These are phyloP conservation scores for Boletus barrowsii DNA, from an alignment of 768 basidiomycete genomes.

Conservation along the genomic window DNA sequence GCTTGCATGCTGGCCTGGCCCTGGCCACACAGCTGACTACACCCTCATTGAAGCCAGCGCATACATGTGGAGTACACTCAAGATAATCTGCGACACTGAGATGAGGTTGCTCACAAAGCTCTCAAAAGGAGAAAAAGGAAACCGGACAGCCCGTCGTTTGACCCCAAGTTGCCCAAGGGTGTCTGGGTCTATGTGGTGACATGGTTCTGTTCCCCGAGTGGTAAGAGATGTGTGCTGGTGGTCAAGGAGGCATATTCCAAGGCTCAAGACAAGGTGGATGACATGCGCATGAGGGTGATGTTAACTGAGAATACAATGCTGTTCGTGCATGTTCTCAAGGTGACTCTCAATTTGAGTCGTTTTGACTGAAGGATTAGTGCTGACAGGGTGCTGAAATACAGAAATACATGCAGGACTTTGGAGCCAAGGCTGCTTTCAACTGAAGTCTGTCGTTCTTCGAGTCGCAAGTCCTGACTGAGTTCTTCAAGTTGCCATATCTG, in stretches of 20 bases:
- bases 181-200: conserved; percentile 90
- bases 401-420: conserved; percentile 81
- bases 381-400: conserved; percentile 28
- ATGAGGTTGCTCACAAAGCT: conserved; percentile 72
- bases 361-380: neutral
- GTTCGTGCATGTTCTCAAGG: conserved; percentile 92
- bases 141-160: conserved; percentile 51
- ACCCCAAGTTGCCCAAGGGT: conserved; percentile 81
- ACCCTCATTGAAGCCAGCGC: conserved; percentile 65
- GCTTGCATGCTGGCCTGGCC: conserved; percentile 80
- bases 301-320: conserved; percentile 80
- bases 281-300: conserved; percentile 67
- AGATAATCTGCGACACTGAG: conserved; percentile 89
- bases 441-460: conserved; percentile 84
- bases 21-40: conserved; percentile 55
- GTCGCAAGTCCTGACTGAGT: conserved; percentile 61
- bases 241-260: conserved; percentile 66
- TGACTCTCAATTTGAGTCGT: conserved; percentile 24
- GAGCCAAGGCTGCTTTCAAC: conserved; percentile 74
- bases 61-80: conserved; percentile 89
- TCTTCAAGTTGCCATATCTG: conserved; percentile 79
- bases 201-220: conserved; percentile 88
- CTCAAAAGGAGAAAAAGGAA: conserved; percentile 71
- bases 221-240: conserved; percentile 83
- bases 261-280: conserved; percentile 68